Conservation (phyloP, 495 filamentous ascomycete species). For the Penicillium cosmopolitanum region DNA sequence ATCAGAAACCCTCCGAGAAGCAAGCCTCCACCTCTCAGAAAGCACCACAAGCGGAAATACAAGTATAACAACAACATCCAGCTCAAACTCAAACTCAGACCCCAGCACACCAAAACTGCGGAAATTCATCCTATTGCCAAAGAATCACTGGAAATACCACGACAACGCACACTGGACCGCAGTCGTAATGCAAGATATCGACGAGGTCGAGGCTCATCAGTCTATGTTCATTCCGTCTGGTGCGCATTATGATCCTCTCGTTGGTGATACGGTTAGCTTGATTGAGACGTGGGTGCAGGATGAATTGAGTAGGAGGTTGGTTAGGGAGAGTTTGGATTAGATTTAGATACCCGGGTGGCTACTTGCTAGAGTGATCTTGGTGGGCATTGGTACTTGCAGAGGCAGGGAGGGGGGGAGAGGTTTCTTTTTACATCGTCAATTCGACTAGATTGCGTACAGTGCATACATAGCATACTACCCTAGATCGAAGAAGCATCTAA, state of each 20-base stretch:
- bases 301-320: conserved; percentile 29
- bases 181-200: conserved; percentile 78
- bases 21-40: conserved; percentile 13
- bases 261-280: conserved; percentile 71
- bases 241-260: conserved; percentile 70
- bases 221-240: conserved; percentile 72
- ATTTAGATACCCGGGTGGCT: too few relatives aligned
- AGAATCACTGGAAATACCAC: conserved; percentile 42
- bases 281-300: conserved; percentile 76
- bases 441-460: too few relatives aligned
- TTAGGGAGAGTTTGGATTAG: conserved; percentile 26
- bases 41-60: background rate
- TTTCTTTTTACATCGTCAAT: too few relatives aligned
- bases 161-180: conserved; percentile 72
- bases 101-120: conserved; percentile 49
- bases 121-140: conserved; percentile 80
- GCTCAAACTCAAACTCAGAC: background rate
- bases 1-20: conserved; percentile 8
- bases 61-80: too few relatives aligned
- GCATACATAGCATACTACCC: too few relatives aligned
- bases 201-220: conserved; percentile 85
- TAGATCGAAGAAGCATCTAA: too few relatives aligned
- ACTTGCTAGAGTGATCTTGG: too few relatives aligned
- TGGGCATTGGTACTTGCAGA: too few relatives aligned
- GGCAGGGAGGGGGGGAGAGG: too few relatives aligned